Evolutionary conservation across 305 asterid genomes (phyloP).

Genomic region (Solanum chacoense): DNA sequence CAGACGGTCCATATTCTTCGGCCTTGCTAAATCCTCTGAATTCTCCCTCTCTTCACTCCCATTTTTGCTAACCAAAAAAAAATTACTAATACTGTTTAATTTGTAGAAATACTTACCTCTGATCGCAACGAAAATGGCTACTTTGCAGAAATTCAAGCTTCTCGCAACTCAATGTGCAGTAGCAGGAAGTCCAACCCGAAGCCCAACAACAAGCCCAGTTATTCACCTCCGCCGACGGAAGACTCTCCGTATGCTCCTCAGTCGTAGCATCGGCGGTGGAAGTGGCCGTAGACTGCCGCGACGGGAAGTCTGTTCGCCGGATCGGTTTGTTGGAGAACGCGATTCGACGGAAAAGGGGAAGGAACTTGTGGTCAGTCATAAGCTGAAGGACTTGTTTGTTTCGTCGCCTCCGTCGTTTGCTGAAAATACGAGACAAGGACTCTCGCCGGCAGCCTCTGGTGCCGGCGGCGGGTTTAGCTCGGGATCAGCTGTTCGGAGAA

Average conservation of each 20-base stretch:
- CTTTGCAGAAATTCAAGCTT: conserved; percentile 82
- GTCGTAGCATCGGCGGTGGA: conserved; percentile 27
- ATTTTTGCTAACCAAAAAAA: not conserved
- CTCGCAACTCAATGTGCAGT: conserved; percentile 85
- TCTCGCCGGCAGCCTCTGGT: conserved; percentile 19
- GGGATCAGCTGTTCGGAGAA: conserved; percentile 18
- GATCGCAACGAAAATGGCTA: conserved; percentile 32
- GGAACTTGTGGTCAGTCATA: conserved; percentile 40
- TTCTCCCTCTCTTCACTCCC: not conserved
- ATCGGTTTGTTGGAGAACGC: conserved; percentile 16
- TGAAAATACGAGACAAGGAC: conserved; percentile 31
- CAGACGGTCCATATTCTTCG: not conserved
- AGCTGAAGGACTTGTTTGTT: conserved; percentile 69
- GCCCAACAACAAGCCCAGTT: conserved; percentile 83
- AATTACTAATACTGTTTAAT: not conserved
- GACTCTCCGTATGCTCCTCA: conserved; percentile 86
- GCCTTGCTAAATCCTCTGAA: not conserved
- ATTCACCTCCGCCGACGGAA: conserved; percentile 85
- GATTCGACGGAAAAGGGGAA: conserved; percentile 37
- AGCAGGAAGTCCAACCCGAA: conserved; percentile 75
- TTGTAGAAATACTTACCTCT: not conserved
- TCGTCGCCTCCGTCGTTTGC: conserved; percentile 75
- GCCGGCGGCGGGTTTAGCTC: conserved; percentile 9
- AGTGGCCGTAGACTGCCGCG: conserved; percentile 27
- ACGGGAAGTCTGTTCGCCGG: conserved; percentile 28